A percentile compares a stretch with the other conserved stretches of the same genome.
Evolutionary conservation across 139 green algal genomes (phyloP).

Genomic region (Prasinococcaceae sp.): DNA sequence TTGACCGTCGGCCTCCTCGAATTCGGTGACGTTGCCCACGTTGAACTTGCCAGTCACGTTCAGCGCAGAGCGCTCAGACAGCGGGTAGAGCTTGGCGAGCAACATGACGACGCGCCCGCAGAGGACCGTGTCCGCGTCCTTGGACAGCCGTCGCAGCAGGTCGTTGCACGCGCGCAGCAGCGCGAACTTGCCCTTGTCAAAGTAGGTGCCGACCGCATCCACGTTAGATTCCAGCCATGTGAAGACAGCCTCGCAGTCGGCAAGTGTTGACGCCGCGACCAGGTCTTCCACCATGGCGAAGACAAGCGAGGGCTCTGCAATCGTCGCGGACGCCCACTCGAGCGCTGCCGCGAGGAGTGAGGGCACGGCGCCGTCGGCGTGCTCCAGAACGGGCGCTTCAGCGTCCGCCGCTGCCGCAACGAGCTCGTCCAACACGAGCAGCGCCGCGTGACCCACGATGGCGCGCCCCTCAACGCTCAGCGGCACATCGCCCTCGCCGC

Average conservation of each 20-base stretch:
- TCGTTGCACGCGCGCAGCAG: conserved; percentile 46
- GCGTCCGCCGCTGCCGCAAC: too few relatives aligned
- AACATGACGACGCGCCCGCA: conserved; percentile 42
- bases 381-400: too few relatives aligned
- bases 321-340: too few relatives aligned
- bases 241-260: conserved; percentile 19
- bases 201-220: conserved; percentile 7
- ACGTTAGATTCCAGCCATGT: conserved; percentile 16
- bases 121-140: conserved; percentile 29
- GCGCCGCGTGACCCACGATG: too few relatives aligned
- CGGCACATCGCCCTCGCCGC: too few relatives aligned
- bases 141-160: conserved; percentile 39
- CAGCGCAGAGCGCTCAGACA: conserved; percentile 35
- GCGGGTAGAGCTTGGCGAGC: conserved; percentile 35
- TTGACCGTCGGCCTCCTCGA: conserved; percentile 26
- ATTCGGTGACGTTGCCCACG: conserved; percentile 27
- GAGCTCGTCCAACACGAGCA: too few relatives aligned
- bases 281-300: conserved; percentile 14
- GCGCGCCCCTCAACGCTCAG: too few relatives aligned
- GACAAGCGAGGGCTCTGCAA: too few relatives aligned
- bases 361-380: too few relatives aligned
- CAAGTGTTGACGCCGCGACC: conserved; percentile 5
- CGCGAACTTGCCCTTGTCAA: conserved; percentile 23
- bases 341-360: too few relatives aligned
- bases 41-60: conserved; percentile 40